Evolutionary conservation across 352 stramenopile genomes (phyloP), one percentile per base, ranked within the genome.

Genomic region (Elongisporangium anandrum): DNA sequence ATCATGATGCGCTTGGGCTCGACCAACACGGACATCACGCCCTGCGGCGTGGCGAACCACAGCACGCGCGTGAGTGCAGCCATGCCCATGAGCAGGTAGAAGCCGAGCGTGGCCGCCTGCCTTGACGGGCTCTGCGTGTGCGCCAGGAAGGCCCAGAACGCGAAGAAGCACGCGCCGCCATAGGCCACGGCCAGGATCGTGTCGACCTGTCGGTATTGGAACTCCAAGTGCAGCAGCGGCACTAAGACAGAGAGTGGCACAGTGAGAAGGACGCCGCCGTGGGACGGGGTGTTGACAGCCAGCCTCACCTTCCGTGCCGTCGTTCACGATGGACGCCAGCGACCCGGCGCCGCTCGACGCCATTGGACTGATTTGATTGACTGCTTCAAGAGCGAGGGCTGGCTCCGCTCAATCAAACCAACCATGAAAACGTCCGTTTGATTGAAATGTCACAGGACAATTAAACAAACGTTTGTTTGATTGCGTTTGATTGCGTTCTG

Each of bases 181-280:
- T 94, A 94, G 7, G 77, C 77, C 12, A 94, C 64, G 0, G 80
- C 85, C 16, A 94, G 71, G 21, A 89, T 71, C 3, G 80, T 94
- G 59, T 94, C 85, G 47, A 94, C 81, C 62, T 94, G 81, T 17
- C 80, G 84, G 65, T 88, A 92, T 52, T 81, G 69, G 61, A 92
- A 89, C 65, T 92, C 81, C 47, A 94, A 62, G 60, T 87, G 79
- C 57, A 92, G 81, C 53, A 89, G 50, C 13, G 82, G 81, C 23
- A 54, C 80, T 83, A 47, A 22, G 52, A 47, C 19, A 19, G 51
- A 34, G 9, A 45, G 34, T 41, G 29, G 29, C 29, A 41, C 29
- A 45, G 34, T 45, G 34, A 45, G 34, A 17, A 45, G 10, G 10
- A 45, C 10, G 34, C 34, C 12, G 34, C 1, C 34, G 17, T 45